Percentiles rank a stretch among this genome's conserved stretches.
These are phyloP conservation scores for Cladophialophora carrionii DNA, from an alignment of 2,329 filamentous ascomycete genomes.

Conservation along the genomic window DNA sequence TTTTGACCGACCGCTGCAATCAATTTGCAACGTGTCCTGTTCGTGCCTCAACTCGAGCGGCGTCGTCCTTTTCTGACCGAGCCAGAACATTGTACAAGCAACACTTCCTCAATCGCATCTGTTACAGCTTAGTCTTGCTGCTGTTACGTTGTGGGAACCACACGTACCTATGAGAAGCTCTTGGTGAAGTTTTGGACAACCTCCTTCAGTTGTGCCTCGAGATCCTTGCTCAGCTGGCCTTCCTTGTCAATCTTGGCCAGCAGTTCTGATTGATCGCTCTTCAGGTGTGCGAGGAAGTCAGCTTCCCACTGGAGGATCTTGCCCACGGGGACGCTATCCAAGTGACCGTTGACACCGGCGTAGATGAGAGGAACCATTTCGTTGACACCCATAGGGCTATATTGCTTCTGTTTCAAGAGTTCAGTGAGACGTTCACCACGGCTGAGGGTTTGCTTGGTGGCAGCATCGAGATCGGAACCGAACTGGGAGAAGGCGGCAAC, in stretches of 20 bases:
- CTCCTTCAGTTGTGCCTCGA: slow-evolving; percentile 68
- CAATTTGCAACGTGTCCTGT: slow-evolving; percentile 15
- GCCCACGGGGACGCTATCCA: slow-evolving; percentile 83
- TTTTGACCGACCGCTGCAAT: slow-evolving; percentile 22
- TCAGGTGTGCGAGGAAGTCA: slow-evolving; percentile 91
- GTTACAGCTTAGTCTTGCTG: not conserved
- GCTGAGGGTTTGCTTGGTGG: slow-evolving; percentile 96
- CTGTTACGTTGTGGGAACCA: not conserved
- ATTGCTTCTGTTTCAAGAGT: slow-evolving; percentile 99
- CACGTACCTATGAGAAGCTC: slow-evolving; percentile 69
- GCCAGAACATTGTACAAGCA: slow-evolving; percentile 36
- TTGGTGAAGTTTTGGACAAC: slow-evolving; percentile 82
- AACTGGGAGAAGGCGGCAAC: slow-evolving; percentile 99
- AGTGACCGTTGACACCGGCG: slow-evolving; percentile 96
- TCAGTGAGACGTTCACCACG: slow-evolving; percentile 99
- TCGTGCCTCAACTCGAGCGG: slow-evolving; percentile 26
- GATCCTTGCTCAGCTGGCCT: slow-evolving; percentile 92
- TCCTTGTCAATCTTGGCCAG: slow-evolving; percentile 90
- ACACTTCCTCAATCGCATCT: slow-evolving; percentile 20
- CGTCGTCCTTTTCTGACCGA: slow-evolving; percentile 28
- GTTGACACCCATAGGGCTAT: slow-evolving; percentile 96
- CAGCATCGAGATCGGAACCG: slow-evolving; percentile 98
- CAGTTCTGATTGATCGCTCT: slow-evolving; percentile 83
- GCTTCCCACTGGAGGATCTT: slow-evolving; percentile 94
- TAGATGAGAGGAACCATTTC: slow-evolving; percentile 99